Percentiles rank a stretch among this genome's conserved stretches.
phyloP scores from a whole-genome alignment of 139 green algal species.

The Tetraselmis striata region DNA sequence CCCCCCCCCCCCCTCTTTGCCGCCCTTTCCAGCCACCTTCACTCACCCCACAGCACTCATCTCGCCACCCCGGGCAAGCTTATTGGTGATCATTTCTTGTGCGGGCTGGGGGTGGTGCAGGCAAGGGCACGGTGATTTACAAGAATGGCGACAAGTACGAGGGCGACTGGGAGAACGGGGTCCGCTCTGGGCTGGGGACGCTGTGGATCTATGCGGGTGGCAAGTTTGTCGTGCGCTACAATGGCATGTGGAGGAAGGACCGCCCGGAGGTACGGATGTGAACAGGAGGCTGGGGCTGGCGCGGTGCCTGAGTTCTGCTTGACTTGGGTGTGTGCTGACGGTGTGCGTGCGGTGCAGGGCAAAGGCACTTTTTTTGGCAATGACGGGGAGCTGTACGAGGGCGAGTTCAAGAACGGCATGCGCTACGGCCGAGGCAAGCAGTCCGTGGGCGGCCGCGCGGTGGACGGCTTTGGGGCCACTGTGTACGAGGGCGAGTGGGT shows the following conservation, averaged over 20 bases:
- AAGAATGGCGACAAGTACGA: conserved; percentile 34
- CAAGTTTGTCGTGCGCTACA: conserved; percentile 60
- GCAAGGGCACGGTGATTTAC: conserved; percentile 23
- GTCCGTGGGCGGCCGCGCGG: conserved; percentile 45
- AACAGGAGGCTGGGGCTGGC: not conserved
- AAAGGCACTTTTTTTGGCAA: conserved; percentile 1
- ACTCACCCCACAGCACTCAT: not conserved
- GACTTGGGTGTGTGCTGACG: not conserved
- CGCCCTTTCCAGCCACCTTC: not conserved
- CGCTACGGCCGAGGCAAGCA: conserved; percentile 44
- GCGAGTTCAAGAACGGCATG: conserved; percentile 14
- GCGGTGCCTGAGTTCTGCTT: not conserved
- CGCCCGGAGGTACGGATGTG: conserved; percentile 31
- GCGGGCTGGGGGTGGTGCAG: not conserved
- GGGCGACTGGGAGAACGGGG: conserved; percentile 25
- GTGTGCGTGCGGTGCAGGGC: conserved; percentile 44
- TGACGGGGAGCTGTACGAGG: not conserved
- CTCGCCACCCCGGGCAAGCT: too few species aligned
- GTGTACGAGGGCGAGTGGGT: conserved; percentile 66
- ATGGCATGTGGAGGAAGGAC: conserved; percentile 52
- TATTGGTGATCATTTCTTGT: not conserved
- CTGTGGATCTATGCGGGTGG: conserved; percentile 47
- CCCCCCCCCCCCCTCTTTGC: too few species aligned
- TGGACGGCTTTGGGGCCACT: conserved; percentile 53
- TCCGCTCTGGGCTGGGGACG: conserved; percentile 35